Base-by-base conservation (phyloP, 768 basidiomycete genomes). In the Leccinum ochraceum region DNA sequence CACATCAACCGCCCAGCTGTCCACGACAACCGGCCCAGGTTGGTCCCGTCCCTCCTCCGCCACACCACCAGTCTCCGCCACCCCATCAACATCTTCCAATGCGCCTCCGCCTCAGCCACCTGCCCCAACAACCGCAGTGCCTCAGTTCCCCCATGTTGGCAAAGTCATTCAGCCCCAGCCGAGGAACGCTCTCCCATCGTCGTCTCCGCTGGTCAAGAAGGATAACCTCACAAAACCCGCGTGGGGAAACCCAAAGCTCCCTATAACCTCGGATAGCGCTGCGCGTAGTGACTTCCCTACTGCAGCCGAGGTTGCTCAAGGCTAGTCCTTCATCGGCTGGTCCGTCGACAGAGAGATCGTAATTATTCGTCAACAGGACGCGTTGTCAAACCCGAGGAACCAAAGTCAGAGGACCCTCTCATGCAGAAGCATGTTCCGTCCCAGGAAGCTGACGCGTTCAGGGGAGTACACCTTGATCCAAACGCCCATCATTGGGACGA, bases 401-500 rank as follows among this genome's bases (percentile, higher is more conserved):
- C 46, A 80, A 81, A 83, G 46, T 75, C 81, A 2, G 80, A 83
- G n/a, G 84, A 86, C 48, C 76, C 79, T 14, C 80, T 81, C 20
- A 74, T 75, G 9, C 72, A 58, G 80, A 8, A 82, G 82, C 66
- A 87, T 88, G 71, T 86, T 86, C 69, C 83, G 46, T 76, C 86
- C 57, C 89, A 94, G 70, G 91, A 93, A 67, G 88, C 95, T 7
- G 96, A 97, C 73, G 90, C 95, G 1, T 99, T 99, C 76, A 84
- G 95, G 42, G 95, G 95, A 0, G 88, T 94, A 1, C 95, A 98
- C 74, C 78, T 98, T 52, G 89, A 97, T 75, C 92, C 95, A 53
- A 95, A 95, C 67, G 87, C 91, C 3, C 91, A 94, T 70, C 95
- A 98, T 71, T 99, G 97, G 97, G 97, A 98, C 67, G 95, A 97